Base-by-base conservation (phyloP, 2,329 filamentous ascomycete genomes). In the Stagonosporopsis rhizophila region DNA sequence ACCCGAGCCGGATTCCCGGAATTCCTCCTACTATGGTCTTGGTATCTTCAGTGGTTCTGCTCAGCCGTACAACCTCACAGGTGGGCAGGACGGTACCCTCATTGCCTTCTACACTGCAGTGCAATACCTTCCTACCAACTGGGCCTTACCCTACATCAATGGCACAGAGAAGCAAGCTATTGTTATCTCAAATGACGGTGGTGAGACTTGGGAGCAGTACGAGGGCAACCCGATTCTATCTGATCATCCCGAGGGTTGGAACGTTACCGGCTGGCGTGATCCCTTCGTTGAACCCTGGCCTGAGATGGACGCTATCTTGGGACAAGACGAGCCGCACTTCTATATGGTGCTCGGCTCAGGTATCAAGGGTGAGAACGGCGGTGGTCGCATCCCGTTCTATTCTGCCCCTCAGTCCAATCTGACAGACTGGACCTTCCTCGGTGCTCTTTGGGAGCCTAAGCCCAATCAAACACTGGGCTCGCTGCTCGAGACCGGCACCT, bases 1-100 rank as follows among this genome's bases (percentile, higher is more conserved):
- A 14, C 78, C 77, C 51, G 41, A 61, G 3, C 62, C 65, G 9
- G 59, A 62, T 9, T 69, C 66, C 8, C 47, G 59, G 19, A 71
- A 74, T 52, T 74, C 73, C 37, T 70, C 72, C 7, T 84, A 84
- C 62, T 80, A 85, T 53, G 75, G 79, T 1, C 72, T 83, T 12
- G 82, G 82, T 0, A 80, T 84, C 28, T 85, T 85, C 66, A 82
- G 79, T 4, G 83, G 83, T 3, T 82, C 80, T 34, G 76, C 77
- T 4, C 77, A 80, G 58, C 79, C 82, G 1, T 79, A 81, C 7
- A 82, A 82, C 12, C 67, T 81, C 0, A 61, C 77, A 4, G 81
- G 81, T 28, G 76, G 81, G 53, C 64, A 75, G 35, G 75, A 82
- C 58, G 80, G 79, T 35, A 79, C 79, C 6, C 73, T 82, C 2